These are phyloP conservation scores for Neoboletus brunneissimus DNA, from an alignment of 768 basidiomycete genomes.

Conservation along the genomic window DNA sequence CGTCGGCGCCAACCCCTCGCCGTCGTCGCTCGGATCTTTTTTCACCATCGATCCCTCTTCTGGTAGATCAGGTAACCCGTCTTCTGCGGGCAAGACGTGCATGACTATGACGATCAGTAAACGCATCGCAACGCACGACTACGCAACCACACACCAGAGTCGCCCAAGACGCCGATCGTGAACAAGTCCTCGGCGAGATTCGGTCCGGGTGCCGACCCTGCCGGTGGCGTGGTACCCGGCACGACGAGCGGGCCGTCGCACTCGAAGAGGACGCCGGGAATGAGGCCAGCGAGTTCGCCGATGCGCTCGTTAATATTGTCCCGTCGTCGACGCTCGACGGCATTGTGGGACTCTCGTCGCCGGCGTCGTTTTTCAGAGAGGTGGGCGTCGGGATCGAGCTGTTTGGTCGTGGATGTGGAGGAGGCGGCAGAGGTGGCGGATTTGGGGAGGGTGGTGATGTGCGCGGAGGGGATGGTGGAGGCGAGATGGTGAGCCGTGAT, in stretches of 20 bases:
- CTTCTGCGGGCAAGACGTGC: constrained; percentile 26
- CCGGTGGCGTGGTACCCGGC: constrained; percentile 12
- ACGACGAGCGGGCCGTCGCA: constrained; percentile 35
- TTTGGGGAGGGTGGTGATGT: constrained; percentile 15
- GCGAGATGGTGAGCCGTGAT: constrained; percentile 23
- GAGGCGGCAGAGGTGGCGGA: constrained; percentile 2
- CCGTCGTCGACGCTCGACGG: constrained; percentile 80
- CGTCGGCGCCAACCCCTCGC: constrained; percentile 20
- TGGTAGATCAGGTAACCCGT: constrained; percentile 29
- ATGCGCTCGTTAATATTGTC: constrained; percentile 98
- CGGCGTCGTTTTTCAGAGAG: constrained; percentile 78
- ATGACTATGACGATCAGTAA: constrained; percentile 13
- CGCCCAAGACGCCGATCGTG: constrained; percentile 17
- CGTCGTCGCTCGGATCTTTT: constrained; percentile 31
- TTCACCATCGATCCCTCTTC: constrained; percentile 27
- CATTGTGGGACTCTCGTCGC: constrained; percentile 85
- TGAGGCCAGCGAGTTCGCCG: constrained; percentile 80
- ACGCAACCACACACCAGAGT: constrained; percentile 17
- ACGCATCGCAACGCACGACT: background rate
- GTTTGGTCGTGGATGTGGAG: constrained; percentile 8
- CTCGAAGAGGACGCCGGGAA: constrained; percentile 84
- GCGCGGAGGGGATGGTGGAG: constrained; percentile 15
- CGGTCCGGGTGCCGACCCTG: constrained; percentile 11
- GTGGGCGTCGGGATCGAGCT: constrained; percentile 35
- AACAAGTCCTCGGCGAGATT: constrained; percentile 21